A percentile compares a stretch with the other conserved stretches of the same genome.
These are phyloP conservation scores for Barbatosphaeria neglecta DNA, from an alignment of 495 filamentous ascomycete genomes.

Conservation along the genomic window DNA sequence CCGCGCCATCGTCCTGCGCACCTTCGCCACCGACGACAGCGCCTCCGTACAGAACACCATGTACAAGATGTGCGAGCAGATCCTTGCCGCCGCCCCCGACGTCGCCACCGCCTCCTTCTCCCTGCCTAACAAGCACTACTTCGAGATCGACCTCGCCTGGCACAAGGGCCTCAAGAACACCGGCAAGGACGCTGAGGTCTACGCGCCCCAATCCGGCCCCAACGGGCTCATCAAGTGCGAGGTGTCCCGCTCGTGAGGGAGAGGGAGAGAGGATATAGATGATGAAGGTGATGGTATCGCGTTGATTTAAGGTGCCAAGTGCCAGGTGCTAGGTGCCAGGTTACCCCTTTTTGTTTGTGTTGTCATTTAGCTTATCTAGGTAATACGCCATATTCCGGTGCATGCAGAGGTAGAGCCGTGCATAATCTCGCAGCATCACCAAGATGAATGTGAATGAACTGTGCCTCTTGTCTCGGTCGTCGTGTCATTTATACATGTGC, in stretches of 20 bases:
- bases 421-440: too few relatives aligned
- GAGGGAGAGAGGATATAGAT: too few relatives aligned
- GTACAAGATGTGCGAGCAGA: conserved; percentile 94
- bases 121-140: conserved; percentile 97
- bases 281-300: too few relatives aligned
- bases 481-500: too few relatives aligned
- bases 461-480: too few relatives aligned
- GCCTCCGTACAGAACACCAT: conserved; percentile 93
- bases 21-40: conserved; percentile 83
- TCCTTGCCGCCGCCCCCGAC: conserved; percentile 61
- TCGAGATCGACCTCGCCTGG: conserved; percentile 94
- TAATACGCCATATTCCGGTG: too few relatives aligned
- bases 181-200: conserved; percentile 92
- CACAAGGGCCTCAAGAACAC: conserved; percentile 96
- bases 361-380: too few relatives aligned
- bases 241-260: conserved; percentile 49
- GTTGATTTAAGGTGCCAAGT: too few relatives aligned
- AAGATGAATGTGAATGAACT: too few relatives aligned
- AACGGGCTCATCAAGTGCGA: conserved; percentile 96
- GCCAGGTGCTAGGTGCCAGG: too few relatives aligned
- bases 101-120: conserved; percentile 67
- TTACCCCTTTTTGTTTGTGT: too few relatives aligned
- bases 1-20: conserved; percentile 73
- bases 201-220: conserved; percentile 81
- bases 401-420: too few relatives aligned